A percentile compares a stretch with the other conserved stretches of the same genome.
These are phyloP conservation scores for Alopecurus myosuroides DNA, from an alignment of 176 grass and related monocot species.

Conservation along the genomic window DNA sequence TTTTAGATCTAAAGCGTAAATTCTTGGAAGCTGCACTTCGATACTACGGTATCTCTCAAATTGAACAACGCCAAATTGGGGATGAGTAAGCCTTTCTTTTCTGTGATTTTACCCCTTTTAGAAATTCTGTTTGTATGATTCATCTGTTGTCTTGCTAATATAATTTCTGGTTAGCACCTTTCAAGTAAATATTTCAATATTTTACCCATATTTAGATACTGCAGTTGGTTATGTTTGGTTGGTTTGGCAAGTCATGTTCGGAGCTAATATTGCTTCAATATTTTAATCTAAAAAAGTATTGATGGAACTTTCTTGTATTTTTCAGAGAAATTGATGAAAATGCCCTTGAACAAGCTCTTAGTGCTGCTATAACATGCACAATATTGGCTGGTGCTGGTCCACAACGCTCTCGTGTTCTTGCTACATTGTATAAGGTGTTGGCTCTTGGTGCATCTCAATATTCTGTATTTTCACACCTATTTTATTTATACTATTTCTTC, in stretches of 20 bases:
- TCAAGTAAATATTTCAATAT: not conserved
- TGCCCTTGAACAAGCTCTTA: conserved; percentile 95
- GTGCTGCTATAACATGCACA: conserved; percentile 93
- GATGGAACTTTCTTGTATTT: conserved; percentile 12
- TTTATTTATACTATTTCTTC: not conserved
- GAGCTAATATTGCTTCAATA: not conserved
- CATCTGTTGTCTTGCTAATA: not conserved
- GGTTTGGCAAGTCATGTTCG: not conserved
- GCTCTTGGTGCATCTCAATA: not conserved
- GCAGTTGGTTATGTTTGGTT: not conserved
- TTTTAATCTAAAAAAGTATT: conserved; percentile 5
- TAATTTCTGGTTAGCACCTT: not conserved
- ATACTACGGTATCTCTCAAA: conserved; percentile 97
- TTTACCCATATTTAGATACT: not conserved
- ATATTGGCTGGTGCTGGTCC: conserved; percentile 99
- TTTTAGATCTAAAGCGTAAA: conserved; percentile 92
- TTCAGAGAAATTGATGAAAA: conserved; percentile 96
- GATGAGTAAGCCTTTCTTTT: conserved; percentile 66
- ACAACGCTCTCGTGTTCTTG: conserved; percentile 90
- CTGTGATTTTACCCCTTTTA: not conserved
- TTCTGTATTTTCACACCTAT: not conserved
- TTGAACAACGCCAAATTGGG: conserved; percentile 93
- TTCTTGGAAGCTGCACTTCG: conserved; percentile 98
- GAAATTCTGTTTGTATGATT: not conserved
- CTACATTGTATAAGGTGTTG: conserved; percentile 95